Evolutionary conservation across 768 basidiomycete genomes (phyloP).

Genomic region (Leccinum disarticulatum): DNA sequence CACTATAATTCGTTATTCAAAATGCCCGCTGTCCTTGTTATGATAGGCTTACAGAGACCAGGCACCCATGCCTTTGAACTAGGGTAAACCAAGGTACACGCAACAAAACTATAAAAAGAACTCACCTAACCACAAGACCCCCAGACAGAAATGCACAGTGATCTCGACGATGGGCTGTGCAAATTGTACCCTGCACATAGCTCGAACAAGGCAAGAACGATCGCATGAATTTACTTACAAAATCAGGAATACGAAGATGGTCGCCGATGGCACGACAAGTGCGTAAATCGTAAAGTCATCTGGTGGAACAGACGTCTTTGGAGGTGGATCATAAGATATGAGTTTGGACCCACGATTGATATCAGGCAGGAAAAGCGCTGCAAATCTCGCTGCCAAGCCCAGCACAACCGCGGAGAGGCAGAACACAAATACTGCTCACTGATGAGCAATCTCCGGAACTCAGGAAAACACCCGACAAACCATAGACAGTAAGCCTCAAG

Average conservation of each 20-base stretch:
- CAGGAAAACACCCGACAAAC: slow-evolving; percentile 35
- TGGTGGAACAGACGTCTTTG: slow-evolving; percentile 27
- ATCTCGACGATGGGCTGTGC: slow-evolving; percentile 67
- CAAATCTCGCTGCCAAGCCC: slow-evolving; percentile 69
- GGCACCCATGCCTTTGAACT: slow-evolving; percentile 61
- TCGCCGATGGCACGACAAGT: slow-evolving; percentile 61
- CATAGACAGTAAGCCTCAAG: slow-evolving; percentile 50
- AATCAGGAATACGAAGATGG: slow-evolving; percentile 60
- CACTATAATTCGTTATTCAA: slow-evolving; percentile 40
- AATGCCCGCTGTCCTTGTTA: not conserved
- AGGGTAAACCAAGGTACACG: slow-evolving; percentile 4
- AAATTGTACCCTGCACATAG: slow-evolving; percentile 57
- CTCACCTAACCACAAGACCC: slow-evolving; percentile 70
- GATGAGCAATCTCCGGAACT: slow-evolving; percentile 22
- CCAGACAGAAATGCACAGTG: slow-evolving; percentile 51
- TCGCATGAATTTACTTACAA: slow-evolving; percentile 41
- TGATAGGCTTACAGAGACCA: slow-evolving; percentile 61
- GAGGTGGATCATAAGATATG: slow-evolving; percentile 2
- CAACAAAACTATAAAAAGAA: not conserved
- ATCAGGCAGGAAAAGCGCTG: slow-evolving; percentile 61
- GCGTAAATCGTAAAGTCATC: slow-evolving; percentile 73
- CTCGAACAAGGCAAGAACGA: not conserved
- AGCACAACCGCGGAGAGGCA: slow-evolving; percentile 52
- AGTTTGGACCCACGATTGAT: slow-evolving; percentile 51
- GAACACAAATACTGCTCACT: slow-evolving; percentile 36